Evolutionary conservation across 2,329 filamentous ascomycete species (phyloP).

Genomic region (Aspergillus fumigatiaffinis): DNA sequence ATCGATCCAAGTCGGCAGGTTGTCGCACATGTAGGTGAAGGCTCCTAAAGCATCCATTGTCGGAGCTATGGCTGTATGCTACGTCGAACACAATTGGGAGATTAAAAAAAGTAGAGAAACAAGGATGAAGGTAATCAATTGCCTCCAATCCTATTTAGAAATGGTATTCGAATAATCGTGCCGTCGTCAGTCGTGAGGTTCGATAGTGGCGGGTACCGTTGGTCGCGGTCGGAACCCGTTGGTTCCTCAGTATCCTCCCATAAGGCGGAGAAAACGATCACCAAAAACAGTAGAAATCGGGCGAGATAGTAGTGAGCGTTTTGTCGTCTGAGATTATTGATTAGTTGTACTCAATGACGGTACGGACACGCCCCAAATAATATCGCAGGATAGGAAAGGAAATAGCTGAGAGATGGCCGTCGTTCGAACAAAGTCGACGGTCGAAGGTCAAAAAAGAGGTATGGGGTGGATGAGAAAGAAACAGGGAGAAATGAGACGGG

Average conservation of each 20-base stretch:
- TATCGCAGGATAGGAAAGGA: not conserved
- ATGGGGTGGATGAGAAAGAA: not conserved
- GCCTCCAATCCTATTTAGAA: not conserved
- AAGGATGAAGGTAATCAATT: not conserved
- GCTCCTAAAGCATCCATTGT: constrained; percentile 43
- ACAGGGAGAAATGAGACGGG: not conserved
- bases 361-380: not conserved
- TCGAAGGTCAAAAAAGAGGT: not conserved
- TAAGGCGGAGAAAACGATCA: not conserved
- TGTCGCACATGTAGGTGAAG: constrained; percentile 43
- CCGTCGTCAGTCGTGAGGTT: not conserved
- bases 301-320: not conserved
- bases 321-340: not conserved
- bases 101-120: not conserved
- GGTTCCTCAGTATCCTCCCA: not conserved
- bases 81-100: not conserved
- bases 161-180: not conserved
- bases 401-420: not conserved
- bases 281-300: not conserved
- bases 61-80: constrained; percentile 11
- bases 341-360: not conserved
- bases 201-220: not conserved
- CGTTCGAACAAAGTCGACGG: not conserved
- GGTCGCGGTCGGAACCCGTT: not conserved
- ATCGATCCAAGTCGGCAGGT: constrained; percentile 43